Percentiles rank a stretch among this genome's conserved stretches.
Evolutionary conservation across 169 alveolate species (phyloP).

Genomic region (Cyclospora cayetanensis): DNA sequence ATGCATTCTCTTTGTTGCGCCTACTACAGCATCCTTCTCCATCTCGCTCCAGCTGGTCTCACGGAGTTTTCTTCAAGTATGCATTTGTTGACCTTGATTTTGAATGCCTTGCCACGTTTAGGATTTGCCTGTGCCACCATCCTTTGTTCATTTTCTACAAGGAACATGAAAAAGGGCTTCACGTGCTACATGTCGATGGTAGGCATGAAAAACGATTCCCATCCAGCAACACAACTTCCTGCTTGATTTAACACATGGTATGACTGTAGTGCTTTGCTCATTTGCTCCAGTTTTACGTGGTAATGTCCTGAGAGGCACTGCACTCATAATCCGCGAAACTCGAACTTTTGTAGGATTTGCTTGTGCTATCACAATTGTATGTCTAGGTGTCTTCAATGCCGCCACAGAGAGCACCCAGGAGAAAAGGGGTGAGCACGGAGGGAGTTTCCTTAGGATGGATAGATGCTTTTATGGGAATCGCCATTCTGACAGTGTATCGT

Average conservation of each 20-base stretch:
- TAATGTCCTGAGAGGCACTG: too few relatives aligned
- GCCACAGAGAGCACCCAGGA: conserved; percentile 53
- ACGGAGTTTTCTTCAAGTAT: conserved; percentile 73
- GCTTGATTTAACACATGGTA: too few relatives aligned
- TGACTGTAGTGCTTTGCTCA: too few relatives aligned
- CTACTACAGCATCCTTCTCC: conserved; percentile 55
- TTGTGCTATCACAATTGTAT: too few relatives aligned
- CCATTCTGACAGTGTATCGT: too few relatives aligned
- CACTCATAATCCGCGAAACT: too few relatives aligned
- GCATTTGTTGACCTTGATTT: conserved; percentile 71
- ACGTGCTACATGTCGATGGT: conserved; percentile 71
- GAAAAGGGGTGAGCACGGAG: conserved; percentile 47
- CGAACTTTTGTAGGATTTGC: too few relatives aligned
- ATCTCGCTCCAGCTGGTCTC: conserved; percentile 67
- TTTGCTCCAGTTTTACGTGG: too few relatives aligned
- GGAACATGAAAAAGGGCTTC: conserved; percentile 63
- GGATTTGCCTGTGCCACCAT: conserved; percentile 60
- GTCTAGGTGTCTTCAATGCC: conserved; percentile 56
- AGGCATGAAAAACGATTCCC: not conserved
- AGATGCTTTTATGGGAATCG: too few relatives aligned
- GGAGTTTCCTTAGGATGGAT: too few relatives aligned
- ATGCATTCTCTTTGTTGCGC: conserved; percentile 30
- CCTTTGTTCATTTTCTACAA: conserved; percentile 64
- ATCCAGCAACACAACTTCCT: too few relatives aligned
- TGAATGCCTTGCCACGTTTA: conserved; percentile 62